Percentiles rank a stretch among this genome's conserved stretches.
Conservation (phyloP, 345 rosid genomes). For the Eutrema yunnanense region DNA sequence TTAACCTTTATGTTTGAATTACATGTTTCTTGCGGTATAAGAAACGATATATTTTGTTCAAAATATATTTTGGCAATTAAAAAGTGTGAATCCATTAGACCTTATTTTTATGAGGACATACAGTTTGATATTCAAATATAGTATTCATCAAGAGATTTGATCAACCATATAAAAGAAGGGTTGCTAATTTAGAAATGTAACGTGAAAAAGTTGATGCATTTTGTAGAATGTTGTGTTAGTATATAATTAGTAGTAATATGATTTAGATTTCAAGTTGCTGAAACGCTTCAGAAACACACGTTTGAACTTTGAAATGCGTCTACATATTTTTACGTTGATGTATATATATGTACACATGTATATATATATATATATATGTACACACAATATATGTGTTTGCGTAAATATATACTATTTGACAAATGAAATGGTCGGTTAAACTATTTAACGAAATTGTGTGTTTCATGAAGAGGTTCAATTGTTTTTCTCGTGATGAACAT, state of each 20-base stretch:
- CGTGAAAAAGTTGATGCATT: neutral
- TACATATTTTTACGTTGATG: neutral
- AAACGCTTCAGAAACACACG: neutral
- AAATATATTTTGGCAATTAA: neutral
- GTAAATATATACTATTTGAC: neutral
- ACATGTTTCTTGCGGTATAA: slow-evolving; percentile 1
- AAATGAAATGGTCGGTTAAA: neutral
- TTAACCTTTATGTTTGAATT: neutral
- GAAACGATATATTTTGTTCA: neutral
- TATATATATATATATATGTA: no score
- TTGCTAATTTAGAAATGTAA: neutral
- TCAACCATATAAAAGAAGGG: neutral
- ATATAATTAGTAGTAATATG: neutral
- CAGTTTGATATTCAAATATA: neutral
- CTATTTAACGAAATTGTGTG: neutral
- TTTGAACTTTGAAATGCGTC: neutral
- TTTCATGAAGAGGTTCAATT: neutral
- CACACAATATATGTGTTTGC: neutral
- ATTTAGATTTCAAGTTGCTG: neutral
- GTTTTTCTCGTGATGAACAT: neutral
- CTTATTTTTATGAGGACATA: neutral
- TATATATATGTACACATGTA: no score
- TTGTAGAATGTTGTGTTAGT: neutral
- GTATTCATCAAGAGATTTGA: neutral
- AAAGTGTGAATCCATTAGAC: neutral